A percentile compares a stretch with the other conserved stretches of the same genome.
Evolutionary conservation across 768 basidiomycete genomes (phyloP).

Genomic region (Epithele typhae): DNA sequence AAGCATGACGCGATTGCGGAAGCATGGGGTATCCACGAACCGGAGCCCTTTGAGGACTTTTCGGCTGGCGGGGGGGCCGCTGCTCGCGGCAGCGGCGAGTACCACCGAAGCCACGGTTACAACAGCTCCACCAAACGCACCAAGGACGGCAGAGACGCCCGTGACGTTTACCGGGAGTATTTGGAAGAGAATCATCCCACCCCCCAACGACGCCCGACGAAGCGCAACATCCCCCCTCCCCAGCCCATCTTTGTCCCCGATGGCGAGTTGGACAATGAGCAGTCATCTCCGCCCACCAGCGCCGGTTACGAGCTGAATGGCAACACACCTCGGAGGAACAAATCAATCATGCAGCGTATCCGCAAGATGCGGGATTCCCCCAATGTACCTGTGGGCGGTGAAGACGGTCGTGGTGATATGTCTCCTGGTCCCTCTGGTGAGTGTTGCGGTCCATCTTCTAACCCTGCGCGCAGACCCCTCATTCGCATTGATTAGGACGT

Average conservation of each 20-base stretch:
- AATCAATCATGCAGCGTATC: conserved; percentile 84
- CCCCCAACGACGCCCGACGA: conserved; percentile 34
- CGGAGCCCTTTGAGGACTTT: conserved; percentile 89
- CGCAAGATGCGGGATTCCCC: conserved; percentile 85
- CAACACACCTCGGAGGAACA: conserved; percentile 59
- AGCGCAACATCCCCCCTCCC: conserved; percentile 66
- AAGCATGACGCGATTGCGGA: conserved; percentile 87
- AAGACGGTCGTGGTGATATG: conserved; percentile 34
- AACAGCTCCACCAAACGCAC: conserved; percentile 31
- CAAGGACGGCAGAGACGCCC: conserved; percentile 49
- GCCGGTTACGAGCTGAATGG: conserved; percentile 41
- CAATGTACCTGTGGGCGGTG: conserved; percentile 63
- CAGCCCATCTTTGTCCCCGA: conserved; percentile 79
- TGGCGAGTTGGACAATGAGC: conserved; percentile 28
- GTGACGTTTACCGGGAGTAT: conserved; percentile 42
- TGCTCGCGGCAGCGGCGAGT: conserved; percentile 25
- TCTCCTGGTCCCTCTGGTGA: conserved; percentile 41
- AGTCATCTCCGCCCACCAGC: conserved; percentile 32
- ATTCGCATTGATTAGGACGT: conserved; percentile 79
- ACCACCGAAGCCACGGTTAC: conserved; percentile 51
- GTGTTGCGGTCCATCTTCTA: not conserved
- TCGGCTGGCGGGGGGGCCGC: conserved; percentile 69
- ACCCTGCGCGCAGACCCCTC: too few species aligned
- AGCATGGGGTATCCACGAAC: conserved; percentile 91
- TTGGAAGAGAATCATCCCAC: conserved; percentile 34